These are phyloP conservation scores for Voacanga thouarsii DNA, from an alignment of 257 asterid species.

Conservation along the genomic window DNA sequence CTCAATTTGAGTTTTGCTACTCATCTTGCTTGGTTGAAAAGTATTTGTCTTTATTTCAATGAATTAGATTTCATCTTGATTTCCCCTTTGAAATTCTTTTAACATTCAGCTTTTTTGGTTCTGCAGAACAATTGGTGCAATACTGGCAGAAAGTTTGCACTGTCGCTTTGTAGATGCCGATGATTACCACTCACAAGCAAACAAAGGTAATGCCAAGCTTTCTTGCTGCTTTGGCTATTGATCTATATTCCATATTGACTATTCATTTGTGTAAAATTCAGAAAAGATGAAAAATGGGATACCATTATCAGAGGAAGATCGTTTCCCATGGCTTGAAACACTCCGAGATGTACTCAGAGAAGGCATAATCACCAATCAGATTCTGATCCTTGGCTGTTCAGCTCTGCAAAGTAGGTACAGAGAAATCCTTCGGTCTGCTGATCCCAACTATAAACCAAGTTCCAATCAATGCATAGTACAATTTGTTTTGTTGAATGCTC, in stretches of 20 bases:
- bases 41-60: neutral
- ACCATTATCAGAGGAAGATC: constrained; percentile 73
- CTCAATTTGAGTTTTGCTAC: too few species aligned
- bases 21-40: neutral
- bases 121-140: constrained; percentile 63
- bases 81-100: neutral
- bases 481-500: constrained; percentile 59
- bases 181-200: constrained; percentile 64
- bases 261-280: neutral
- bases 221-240: neutral
- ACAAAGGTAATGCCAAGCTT: constrained; percentile 53
- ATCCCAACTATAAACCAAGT: constrained; percentile 40
- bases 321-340: constrained; percentile 81
- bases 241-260: neutral
- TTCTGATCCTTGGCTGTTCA: constrained; percentile 47
- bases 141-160: constrained; percentile 55
- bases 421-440: constrained; percentile 76
- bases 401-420: constrained; percentile 75
- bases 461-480: constrained; percentile 35
- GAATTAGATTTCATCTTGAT: neutral
- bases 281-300: constrained; percentile 50
- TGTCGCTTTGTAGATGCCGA: constrained; percentile 73
- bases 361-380: constrained; percentile 33
- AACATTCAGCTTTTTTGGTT: neutral
- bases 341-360: constrained; percentile 42